Percentiles rank a stretch among this genome's conserved stretches.
Evolutionary conservation across 768 basidiomycete species (phyloP).

Genomic region (Suillus bovinus): DNA sequence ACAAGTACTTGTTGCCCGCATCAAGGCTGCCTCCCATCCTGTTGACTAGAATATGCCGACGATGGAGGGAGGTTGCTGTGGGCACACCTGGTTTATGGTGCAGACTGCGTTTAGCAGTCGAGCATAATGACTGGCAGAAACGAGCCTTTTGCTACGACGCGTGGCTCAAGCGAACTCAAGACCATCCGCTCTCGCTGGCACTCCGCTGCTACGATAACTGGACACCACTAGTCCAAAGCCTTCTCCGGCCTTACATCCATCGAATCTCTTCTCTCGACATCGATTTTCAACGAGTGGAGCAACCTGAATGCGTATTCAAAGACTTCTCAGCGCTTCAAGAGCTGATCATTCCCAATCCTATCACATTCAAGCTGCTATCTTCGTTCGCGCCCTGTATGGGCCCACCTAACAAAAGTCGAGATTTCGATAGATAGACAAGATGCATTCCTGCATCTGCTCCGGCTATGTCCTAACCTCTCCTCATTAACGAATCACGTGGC

Average conservation of each 20-base stretch:
- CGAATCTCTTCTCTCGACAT: neutral
- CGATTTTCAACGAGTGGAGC: no score
- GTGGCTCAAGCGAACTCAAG: neutral
- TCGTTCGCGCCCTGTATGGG: conserved; percentile 19
- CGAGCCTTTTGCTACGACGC: neutral
- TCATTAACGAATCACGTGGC: neutral
- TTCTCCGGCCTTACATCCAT: neutral
- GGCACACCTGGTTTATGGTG: neutral
- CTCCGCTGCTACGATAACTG: neutral
- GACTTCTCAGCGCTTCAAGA: conserved; percentile 21
- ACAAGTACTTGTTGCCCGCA: neutral
- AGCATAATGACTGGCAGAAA: neutral
- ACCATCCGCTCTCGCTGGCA: neutral
- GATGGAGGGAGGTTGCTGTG: neutral
- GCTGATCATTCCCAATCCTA: neutral
- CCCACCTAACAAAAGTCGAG: conserved; percentile 14
- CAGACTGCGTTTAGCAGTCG: neutral
- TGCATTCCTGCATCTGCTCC: conserved; percentile 7
- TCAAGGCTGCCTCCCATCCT: neutral
- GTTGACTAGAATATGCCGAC: neutral
- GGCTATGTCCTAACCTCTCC: neutral
- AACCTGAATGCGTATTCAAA: neutral
- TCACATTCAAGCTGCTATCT: neutral
- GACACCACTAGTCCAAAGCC: neutral
- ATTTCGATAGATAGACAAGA: conserved; percentile 1